Base-by-base conservation (phyloP, 441 rosid genomes). In the Syzygium syzygioides region DNA sequence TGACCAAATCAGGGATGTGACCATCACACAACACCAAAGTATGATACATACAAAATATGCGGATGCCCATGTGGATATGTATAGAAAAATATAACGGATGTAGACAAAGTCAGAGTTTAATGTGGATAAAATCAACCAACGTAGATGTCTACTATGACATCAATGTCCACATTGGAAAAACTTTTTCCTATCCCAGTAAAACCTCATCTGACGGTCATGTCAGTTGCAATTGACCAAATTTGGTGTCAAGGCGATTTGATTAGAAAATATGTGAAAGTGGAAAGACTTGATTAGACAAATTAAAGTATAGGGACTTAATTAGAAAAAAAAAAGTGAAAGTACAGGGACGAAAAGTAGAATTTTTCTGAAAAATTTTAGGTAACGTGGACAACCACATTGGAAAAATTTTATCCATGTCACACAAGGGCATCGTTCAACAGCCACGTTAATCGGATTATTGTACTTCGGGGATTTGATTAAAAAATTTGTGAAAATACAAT, bases 261-360 rank as follows among this genome's bases (percentile, higher is more conserved):
- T 10, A 37, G 80, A 71, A 34, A 19, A 37, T 5, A 5, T 19
- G 50, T 71, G 8, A 37, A 71, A 71, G 9, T 20, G 50, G 28
- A 37, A 37, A 8, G 26, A 71, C 0, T 71, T 1, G 2, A 37
- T 71, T 71, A 37, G 79, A 32, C 14, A 68, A 71, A 20, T 23
- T 20, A 37, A 3, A 0, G 0, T 5, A 71, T 10, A 20, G 0
- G 48, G 9, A 23, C 26, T 71, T 37, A 28, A 37, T 0, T 6
- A 71, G 28, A 2, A 37, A 7, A 30, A 68, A 34, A 14, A 62
- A 34, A 13, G 7, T 71, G 52, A 37, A 37, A 37, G 83, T 12
- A 11, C 6, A 37, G n/a, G 28, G 6, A 37, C 0, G 1, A 37
- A 37, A 20, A 12, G 83, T 20, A 71, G 4, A 68, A 34, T 19